Evolutionary conservation across 768 basidiomycete species (phyloP).

Genomic region (Tylopilus intermedius): DNA sequence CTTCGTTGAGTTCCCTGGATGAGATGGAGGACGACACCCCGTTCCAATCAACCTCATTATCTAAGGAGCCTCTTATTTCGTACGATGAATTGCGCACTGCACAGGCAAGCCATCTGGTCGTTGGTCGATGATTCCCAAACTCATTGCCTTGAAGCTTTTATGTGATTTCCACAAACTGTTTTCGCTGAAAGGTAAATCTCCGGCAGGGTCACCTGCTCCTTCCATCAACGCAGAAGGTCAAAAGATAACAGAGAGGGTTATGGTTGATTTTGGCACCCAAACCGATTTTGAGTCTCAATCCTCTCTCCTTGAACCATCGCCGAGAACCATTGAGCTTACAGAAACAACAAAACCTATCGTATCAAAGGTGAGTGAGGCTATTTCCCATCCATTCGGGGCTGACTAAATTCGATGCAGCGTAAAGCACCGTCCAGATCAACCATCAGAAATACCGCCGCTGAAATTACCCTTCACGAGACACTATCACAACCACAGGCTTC

Average conservation of each 20-base stretch:
- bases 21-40: slow-evolving; percentile 41
- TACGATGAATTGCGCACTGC: slow-evolving; percentile 55
- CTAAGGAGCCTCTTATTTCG: slow-evolving; percentile 26
- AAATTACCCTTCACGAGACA: slow-evolving; percentile 9
- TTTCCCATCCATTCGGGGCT: neutral
- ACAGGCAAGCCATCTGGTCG: slow-evolving; percentile 38
- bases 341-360: slow-evolving; percentile 17
- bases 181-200: slow-evolving; percentile 11
- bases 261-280: slow-evolving; percentile 25
- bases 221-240: neutral
- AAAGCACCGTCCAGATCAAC: slow-evolving; percentile 25
- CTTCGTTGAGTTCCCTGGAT: slow-evolving; percentile 68
- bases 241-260: slow-evolving; percentile 8
- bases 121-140: slow-evolving; percentile 5
- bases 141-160: slow-evolving; percentile 32
- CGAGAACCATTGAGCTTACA: slow-evolving; percentile 16
- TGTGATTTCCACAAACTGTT: slow-evolving; percentile 33
- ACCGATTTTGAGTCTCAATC: slow-evolving; percentile 23
- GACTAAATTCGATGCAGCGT: slow-evolving; percentile 23
- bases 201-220: neutral
- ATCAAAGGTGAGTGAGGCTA: slow-evolving; percentile 17
- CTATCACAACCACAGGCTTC: slow-evolving; percentile 13
- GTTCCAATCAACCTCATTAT: slow-evolving; percentile 22
- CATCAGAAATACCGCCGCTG: slow-evolving; percentile 13
- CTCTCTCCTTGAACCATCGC: slow-evolving; percentile 1